Percentiles rank a stretch among this genome's conserved stretches.
phyloP scores from a whole-genome alignment of 1,139 yeast genomes.

The Hyphopichia fennica region DNA sequence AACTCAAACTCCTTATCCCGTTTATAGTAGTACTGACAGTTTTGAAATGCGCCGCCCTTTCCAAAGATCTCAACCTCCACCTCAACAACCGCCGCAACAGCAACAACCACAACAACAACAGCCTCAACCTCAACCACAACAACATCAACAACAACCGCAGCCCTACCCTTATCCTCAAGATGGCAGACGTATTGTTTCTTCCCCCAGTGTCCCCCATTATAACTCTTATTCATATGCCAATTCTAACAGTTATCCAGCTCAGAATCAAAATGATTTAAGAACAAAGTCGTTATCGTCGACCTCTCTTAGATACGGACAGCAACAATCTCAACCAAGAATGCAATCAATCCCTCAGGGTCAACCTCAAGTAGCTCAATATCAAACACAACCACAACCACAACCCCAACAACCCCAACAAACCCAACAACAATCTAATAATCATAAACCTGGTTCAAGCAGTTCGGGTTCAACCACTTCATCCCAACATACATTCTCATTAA shows the following conservation, averaged over 20 bases:
- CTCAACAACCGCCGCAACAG: background rate
- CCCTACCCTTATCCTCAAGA: background rate
- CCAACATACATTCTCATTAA: slow-evolving; percentile 39
- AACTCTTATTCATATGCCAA: background rate
- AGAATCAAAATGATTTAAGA: slow-evolving; percentile 16
- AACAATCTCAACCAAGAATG: slow-evolving; percentile 7
- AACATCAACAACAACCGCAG: slow-evolving; percentile 3
- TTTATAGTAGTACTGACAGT: slow-evolving; percentile 4
- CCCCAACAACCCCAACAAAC: slow-evolving; percentile 3
- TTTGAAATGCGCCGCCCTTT: background rate
- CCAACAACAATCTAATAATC: slow-evolving; percentile 10
- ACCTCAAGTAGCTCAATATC: slow-evolving; percentile 5
- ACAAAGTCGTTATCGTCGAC: slow-evolving; percentile 25
- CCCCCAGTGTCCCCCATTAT: slow-evolving; percentile 19
- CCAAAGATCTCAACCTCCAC: background rate
- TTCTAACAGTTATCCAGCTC: slow-evolving; percentile 10
- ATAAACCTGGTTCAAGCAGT: slow-evolving; percentile 17
- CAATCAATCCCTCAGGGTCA: slow-evolving; percentile 8
- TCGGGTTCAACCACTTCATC: slow-evolving; percentile 22
- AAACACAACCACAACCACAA: slow-evolving; percentile 6
- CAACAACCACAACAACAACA: slow-evolving; percentile 5
- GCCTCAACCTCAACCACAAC: slow-evolving; percentile 7
- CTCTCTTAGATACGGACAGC: slow-evolving; percentile 15
- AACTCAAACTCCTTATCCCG: slow-evolving; percentile 6
- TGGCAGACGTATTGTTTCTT: slow-evolving; percentile 26